phyloP scores from a whole-genome alignment of 2,329 filamentous ascomycete genomes.

The Monosporascus cannonballus region DNA sequence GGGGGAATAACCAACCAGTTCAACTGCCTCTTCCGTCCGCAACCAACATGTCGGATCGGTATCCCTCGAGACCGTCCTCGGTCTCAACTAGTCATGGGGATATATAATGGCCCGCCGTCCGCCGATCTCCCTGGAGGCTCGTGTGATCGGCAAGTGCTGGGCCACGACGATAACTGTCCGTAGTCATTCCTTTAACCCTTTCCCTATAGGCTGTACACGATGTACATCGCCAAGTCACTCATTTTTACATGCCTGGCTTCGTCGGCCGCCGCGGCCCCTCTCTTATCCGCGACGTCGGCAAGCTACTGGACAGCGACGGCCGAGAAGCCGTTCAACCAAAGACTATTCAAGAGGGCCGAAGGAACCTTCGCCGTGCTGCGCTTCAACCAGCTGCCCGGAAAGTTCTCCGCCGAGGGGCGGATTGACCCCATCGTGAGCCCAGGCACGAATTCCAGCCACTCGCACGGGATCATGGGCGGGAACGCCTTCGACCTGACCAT shows the following conservation, averaged over 20 bases:
- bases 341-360: neutral
- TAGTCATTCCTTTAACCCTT: neutral
- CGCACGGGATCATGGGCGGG: conserved; percentile 64
- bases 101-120: neutral
- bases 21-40: too few relatives aligned
- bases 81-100: neutral
- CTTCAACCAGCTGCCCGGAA: conserved; percentile 52
- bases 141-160: neutral
- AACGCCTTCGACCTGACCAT: conserved; percentile 58
- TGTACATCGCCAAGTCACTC: neutral
- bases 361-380: conserved; percentile 61
- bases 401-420: conserved; percentile 51
- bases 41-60: too few relatives aligned
- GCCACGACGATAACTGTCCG: neutral
- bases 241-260: neutral
- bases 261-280: neutral
- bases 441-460: conserved; percentile 51
- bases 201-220: neutral
- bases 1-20: too few relatives aligned
- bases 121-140: neutral
- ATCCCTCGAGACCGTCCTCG: neutral
- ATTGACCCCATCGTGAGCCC: conserved; percentile 63
- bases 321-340: neutral
- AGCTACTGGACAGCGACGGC: neutral
- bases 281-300: neutral